Conservation (phyloP, 2,329 filamentous ascomycete genomes). For the Penicillium sp. region DNA sequence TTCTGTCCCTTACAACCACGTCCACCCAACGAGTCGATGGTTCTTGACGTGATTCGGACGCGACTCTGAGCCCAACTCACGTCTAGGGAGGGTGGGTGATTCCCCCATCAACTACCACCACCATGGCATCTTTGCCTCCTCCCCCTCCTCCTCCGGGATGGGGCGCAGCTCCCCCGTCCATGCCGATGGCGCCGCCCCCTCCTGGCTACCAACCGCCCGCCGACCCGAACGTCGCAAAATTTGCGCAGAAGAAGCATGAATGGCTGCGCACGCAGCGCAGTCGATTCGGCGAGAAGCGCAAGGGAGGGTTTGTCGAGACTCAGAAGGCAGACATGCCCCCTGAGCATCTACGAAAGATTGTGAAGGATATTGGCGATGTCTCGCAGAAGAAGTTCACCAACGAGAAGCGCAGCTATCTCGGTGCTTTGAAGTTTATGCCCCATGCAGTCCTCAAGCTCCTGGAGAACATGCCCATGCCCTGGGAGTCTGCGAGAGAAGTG, state of each 20-base stretch:
- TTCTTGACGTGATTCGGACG: slow-evolving; percentile 34
- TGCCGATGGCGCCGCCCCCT: slow-evolving; percentile 68
- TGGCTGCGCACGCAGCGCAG: slow-evolving; percentile 91
- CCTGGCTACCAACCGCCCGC: slow-evolving; percentile 78
- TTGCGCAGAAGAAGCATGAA: slow-evolving; percentile 98
- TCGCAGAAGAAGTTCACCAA: slow-evolving; percentile 99
- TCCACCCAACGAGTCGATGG: slow-evolving; percentile 13
- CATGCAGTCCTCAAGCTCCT: slow-evolving; percentile 95
- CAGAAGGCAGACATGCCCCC: slow-evolving; percentile 99
- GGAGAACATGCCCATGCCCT: slow-evolving; percentile 99
- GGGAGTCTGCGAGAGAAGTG: slow-evolving; percentile 93
- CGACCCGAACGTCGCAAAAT: slow-evolving; percentile 86
- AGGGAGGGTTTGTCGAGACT: slow-evolving; percentile 93
- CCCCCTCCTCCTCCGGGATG: slow-evolving; percentile 69
- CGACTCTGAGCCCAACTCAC: slow-evolving; percentile 32
- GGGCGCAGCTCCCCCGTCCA: slow-evolving; percentile 53
- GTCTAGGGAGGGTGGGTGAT: slow-evolving; percentile 25
- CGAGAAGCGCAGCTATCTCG: slow-evolving; percentile 96
- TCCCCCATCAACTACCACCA: slow-evolving; percentile 29
- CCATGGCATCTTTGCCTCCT: slow-evolving; percentile 60
- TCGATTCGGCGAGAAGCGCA: slow-evolving; percentile 94
- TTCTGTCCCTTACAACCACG: background rate
- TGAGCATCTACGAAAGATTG: slow-evolving; percentile 96
- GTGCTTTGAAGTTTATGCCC: slow-evolving; percentile 98
- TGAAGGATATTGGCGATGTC: slow-evolving; percentile 97